A percentile compares a stretch with the other conserved stretches of the same genome.
Evolutionary conservation across 1,284 basidiomycete species (phyloP).

Genomic region (Microbotryomycetes sp.): DNA sequence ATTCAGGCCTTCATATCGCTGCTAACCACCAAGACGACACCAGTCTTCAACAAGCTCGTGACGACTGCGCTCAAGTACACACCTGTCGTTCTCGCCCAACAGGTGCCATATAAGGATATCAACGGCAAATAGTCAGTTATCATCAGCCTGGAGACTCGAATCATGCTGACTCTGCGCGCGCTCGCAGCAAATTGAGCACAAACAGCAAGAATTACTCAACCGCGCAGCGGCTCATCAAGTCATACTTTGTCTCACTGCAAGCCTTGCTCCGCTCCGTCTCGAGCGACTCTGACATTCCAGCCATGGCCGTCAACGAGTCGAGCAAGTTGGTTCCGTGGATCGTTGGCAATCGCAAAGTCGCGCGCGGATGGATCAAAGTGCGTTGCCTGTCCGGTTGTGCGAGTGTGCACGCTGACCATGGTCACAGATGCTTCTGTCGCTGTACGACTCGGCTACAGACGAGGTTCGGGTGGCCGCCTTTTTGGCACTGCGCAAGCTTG

Average conservation of each 20-base stretch:
- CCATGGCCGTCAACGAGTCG: slow-evolving; percentile 70
- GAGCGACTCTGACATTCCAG: slow-evolving; percentile 45
- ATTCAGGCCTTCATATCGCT: background rate
- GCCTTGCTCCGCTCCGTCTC: slow-evolving; percentile 60
- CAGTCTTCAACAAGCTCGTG: slow-evolving; percentile 89
- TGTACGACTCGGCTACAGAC: slow-evolving; percentile 70
- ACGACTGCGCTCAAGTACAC: slow-evolving; percentile 83
- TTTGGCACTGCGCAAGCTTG: slow-evolving; percentile 74
- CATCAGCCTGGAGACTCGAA: background rate
- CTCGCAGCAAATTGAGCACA: slow-evolving; percentile 36
- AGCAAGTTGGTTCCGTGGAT: slow-evolving; percentile 82
- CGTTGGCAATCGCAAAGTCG: slow-evolving; percentile 68
- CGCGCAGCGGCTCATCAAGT: slow-evolving; percentile 81
- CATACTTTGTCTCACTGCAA: slow-evolving; percentile 78
- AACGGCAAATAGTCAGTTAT: slow-evolving; percentile 74
- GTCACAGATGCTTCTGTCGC: slow-evolving; percentile 61
- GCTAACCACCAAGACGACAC: background rate
- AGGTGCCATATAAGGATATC: slow-evolving; percentile 75
- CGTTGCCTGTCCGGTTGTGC: slow-evolving; percentile 19
- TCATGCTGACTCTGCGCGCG: background rate
- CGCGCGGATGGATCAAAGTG: slow-evolving; percentile 79
- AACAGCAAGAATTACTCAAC: slow-evolving; percentile 46
- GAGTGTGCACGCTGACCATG: background rate
- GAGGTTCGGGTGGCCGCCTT: slow-evolving; percentile 79
- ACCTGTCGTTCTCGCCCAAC: slow-evolving; percentile 78